Evolutionary conservation across 441 rosid species (phyloP).

Genomic region (Adansonia gregorii): DNA sequence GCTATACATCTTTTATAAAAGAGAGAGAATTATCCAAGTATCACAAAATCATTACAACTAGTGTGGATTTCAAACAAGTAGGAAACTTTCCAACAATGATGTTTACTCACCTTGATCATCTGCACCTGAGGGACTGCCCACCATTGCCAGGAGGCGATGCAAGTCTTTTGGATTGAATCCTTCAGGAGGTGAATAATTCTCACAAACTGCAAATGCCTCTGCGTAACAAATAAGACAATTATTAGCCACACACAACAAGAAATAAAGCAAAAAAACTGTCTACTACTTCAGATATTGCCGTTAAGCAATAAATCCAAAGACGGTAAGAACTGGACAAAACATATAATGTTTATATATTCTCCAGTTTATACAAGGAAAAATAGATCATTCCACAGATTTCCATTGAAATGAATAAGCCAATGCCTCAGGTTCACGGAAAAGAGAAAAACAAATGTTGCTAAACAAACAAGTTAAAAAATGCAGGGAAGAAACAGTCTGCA

Average conservation of each 20-base stretch:
- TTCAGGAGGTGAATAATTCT: constrained; percentile 86
- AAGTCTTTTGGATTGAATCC: constrained; percentile 85
- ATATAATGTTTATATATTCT: neutral
- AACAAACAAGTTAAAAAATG: neutral
- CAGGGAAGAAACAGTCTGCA: neutral
- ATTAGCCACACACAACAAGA: constrained; percentile 20
- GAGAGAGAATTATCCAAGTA: neutral
- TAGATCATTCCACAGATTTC: constrained; percentile 9
- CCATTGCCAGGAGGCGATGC: constrained; percentile 83
- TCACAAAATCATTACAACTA: neutral
- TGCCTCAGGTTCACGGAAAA: neutral
- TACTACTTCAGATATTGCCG: neutral
- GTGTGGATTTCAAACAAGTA: neutral
- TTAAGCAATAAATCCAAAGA: neutral
- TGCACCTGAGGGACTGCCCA: constrained; percentile 91
- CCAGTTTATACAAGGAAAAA: neutral
- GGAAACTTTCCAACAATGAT: neutral
- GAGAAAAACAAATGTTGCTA: neutral
- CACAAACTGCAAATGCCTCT: constrained; percentile 98
- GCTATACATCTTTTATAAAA: neutral
- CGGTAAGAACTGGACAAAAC: neutral
- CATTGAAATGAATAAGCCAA: neutral
- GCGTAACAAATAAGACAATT: constrained; percentile 34
- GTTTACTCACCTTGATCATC: constrained; percentile 69
- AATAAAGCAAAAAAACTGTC: neutral